Conservation (phyloP, 805 yeast species). For the Yarrowia alimentaria region DNA sequence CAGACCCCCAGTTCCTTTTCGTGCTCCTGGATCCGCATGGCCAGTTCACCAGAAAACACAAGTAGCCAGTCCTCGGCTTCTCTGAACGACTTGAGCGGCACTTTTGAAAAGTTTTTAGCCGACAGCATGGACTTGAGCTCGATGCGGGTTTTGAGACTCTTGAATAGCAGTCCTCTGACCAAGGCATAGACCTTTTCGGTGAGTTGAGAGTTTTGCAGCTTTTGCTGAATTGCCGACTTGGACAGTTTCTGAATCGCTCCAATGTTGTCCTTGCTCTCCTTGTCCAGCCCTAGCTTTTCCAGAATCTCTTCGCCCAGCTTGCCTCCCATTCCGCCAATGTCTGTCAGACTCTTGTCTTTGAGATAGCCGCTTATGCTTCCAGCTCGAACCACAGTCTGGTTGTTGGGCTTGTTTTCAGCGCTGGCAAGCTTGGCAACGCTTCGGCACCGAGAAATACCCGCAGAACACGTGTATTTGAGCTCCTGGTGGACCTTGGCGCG, state of each 20-base stretch:
- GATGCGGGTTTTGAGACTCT: conserved; percentile 57
- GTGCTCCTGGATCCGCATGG: conserved; percentile 66
- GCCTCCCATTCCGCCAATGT: conserved; percentile 91
- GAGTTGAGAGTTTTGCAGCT: conserved; percentile 47
- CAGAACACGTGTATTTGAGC: conserved; percentile 82
- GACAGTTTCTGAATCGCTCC: conserved; percentile 52
- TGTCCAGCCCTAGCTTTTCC: conserved; percentile 52
- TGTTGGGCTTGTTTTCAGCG: conserved; percentile 78
- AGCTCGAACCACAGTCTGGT: conserved; percentile 71
- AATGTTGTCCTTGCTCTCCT: conserved; percentile 33
- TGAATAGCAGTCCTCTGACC: conserved; percentile 59
- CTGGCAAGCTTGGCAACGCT: conserved; percentile 84
- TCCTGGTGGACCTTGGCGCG: conserved; percentile 52
- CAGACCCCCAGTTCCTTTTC: conserved; percentile 57
- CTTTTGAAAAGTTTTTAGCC: conserved; percentile 69
- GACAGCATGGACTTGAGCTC: conserved; percentile 86
- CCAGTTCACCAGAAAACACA: conserved; percentile 78
- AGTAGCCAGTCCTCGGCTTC: conserved; percentile 77
- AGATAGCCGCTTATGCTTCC: conserved; percentile 53
- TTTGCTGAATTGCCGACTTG: conserved; percentile 40
- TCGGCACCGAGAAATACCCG: conserved; percentile 78
- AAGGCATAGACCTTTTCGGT: conserved; percentile 58
- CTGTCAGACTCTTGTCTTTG: conserved; percentile 59
- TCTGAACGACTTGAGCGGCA: conserved; percentile 49
- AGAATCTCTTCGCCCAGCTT: conserved; percentile 66